Conservation (phyloP, 2,329 filamentous ascomycete species). For the Xylaria sp. region DNA sequence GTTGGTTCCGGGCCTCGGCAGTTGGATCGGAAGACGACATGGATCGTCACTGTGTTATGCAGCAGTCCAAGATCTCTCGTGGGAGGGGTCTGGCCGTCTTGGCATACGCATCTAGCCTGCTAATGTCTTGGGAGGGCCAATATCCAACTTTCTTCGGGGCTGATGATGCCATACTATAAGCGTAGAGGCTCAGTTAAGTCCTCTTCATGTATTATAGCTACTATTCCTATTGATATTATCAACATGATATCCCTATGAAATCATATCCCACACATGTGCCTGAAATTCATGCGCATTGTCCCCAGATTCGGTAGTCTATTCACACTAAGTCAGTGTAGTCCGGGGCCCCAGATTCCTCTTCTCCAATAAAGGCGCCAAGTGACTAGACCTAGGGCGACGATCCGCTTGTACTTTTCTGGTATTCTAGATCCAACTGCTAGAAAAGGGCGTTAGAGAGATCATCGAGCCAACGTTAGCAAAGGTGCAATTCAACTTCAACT, state of each 20-base stretch:
- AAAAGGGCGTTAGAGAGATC: background rate
- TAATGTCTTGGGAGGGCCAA: background rate
- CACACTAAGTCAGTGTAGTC: background rate
- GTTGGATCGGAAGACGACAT: background rate
- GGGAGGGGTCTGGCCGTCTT: background rate
- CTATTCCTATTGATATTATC: background rate
- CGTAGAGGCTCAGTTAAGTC: background rate
- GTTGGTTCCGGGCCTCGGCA: background rate
- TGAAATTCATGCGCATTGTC: conserved; percentile 15
- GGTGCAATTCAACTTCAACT: background rate
- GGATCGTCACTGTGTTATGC: background rate
- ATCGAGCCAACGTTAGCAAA: background rate
- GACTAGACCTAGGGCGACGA: background rate
- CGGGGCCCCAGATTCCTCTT: conserved; percentile 24
- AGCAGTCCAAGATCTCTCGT: background rate
- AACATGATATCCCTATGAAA: background rate
- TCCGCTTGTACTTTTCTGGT: background rate
- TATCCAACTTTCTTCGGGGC: background rate
- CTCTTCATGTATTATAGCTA: background rate
- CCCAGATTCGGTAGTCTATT: conserved; percentile 7
- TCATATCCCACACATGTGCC: background rate
- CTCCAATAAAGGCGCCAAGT: conserved; percentile 12
- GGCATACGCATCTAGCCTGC: background rate
- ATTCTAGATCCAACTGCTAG: background rate
- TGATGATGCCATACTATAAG: background rate